Evolutionary conservation across 306 rosid species (phyloP).

Genomic region (Lathyrus tuberosus): DNA sequence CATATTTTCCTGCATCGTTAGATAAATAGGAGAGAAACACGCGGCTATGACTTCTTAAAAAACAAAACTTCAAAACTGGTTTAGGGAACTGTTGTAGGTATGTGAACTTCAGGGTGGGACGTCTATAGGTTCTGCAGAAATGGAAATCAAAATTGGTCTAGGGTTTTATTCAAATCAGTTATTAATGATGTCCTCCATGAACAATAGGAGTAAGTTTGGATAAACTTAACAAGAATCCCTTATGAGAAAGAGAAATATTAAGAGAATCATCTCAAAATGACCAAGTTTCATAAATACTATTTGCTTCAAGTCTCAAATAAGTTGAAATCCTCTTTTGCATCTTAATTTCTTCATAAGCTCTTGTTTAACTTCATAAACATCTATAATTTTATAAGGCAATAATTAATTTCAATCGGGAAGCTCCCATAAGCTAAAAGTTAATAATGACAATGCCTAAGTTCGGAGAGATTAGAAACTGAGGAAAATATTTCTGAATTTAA

Average conservation of each 20-base stretch:
- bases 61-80: background rate
- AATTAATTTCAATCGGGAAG: background rate
- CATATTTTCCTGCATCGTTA: background rate
- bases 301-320: background rate
- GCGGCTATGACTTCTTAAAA: constrained; percentile 10
- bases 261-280: background rate
- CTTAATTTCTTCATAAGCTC: background rate
- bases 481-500: background rate
- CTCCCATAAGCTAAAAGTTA: constrained; percentile 7
- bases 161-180: constrained; percentile 23
- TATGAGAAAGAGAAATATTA: background rate
- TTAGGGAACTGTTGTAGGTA: constrained; percentile 5
- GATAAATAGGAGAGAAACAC: constrained; percentile 28
- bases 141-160: background rate
- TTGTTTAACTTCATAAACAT: background rate
- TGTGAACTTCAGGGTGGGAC: constrained; percentile 10
- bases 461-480: constrained; percentile 13
- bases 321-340: constrained; percentile 11
- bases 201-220: background rate
- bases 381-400: background rate
- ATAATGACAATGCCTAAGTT: background rate
- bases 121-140: constrained; percentile 16
- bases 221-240: background rate
- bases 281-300: background rate
- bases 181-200: constrained; percentile 17